Percentiles rank a stretch among this genome's conserved stretches.
Evolutionary conservation across 331 rosid genomes (phyloP).

Genomic region (Rhamnella rubrinervis): DNA sequence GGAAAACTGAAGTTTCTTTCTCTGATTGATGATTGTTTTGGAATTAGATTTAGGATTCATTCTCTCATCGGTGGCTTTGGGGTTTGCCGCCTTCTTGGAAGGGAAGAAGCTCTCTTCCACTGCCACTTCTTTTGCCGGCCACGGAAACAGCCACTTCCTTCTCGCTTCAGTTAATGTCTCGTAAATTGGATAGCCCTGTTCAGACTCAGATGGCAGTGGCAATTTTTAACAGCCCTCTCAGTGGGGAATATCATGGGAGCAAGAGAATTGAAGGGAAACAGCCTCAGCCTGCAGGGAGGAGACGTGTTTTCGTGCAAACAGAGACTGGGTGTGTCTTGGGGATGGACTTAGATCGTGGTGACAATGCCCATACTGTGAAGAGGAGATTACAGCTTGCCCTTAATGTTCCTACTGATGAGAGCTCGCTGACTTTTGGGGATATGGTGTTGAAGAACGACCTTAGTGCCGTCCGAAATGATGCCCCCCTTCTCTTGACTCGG

Average conservation of each 20-base stretch:
- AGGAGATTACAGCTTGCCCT: conserved; percentile 93
- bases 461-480: conserved; percentile 74
- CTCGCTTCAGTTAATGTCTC: conserved; percentile 56
- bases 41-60: conserved; percentile 20
- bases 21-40: conserved; percentile 54
- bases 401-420: conserved; percentile 80
- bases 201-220: conserved; percentile 97
- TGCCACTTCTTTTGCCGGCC: conserved; percentile 44
- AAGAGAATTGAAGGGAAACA: conserved; percentile 49
- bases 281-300: conserved; percentile 65
- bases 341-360: conserved; percentile 85
- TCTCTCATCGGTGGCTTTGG: conserved; percentile 38
- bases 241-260: conserved; percentile 54
- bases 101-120: conserved; percentile 57
- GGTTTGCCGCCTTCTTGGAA: conserved; percentile 45
- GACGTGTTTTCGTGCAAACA: conserved; percentile 87
- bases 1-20: conserved; percentile 13
- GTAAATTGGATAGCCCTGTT: conserved; percentile 88
- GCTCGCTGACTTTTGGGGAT: conserved; percentile 89
- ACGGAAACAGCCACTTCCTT: conserved; percentile 16
- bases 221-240: conserved; percentile 53
- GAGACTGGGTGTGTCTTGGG: conserved; percentile 90
- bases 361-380: conserved; percentile 94
- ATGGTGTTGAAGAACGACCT: conserved; percentile 80
- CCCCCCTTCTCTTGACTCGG: conserved; percentile 83